These are phyloP conservation scores for Pestalotiopsis sp. DNA, from an alignment of 2,329 filamentous ascomycete species.

Conservation along the genomic window DNA sequence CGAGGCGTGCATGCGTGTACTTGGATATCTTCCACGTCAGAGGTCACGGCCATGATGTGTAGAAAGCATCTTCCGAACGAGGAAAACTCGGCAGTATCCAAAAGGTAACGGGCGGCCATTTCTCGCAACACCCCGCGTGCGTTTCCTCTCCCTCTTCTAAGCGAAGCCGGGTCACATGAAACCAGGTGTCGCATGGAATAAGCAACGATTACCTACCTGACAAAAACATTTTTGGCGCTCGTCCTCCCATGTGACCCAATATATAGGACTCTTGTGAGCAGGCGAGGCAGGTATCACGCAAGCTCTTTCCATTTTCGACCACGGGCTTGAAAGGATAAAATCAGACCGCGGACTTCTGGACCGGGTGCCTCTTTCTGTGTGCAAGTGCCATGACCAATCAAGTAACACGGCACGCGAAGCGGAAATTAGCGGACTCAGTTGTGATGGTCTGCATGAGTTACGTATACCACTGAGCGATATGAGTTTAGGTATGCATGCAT, in stretches of 20 bases:
- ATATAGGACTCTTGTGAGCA: neutral
- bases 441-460: too few relatives aligned
- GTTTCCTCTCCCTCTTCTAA: neutral
- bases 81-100: too few relatives aligned
- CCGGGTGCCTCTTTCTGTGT: too few relatives aligned
- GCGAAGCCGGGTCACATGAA: neutral
- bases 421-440: too few relatives aligned
- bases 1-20: too few relatives aligned
- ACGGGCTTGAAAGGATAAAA: neutral
- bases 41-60: too few relatives aligned
- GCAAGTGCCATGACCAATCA: too few relatives aligned
- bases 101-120: too few relatives aligned
- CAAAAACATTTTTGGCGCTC: neutral
- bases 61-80: too few relatives aligned
- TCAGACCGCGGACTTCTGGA: neutral
- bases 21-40: neutral
- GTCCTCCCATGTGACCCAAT: neutral
- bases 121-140: too few relatives aligned
- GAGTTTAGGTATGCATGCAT: neutral
- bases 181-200: neutral
- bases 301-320: neutral
- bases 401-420: too few relatives aligned
- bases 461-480: neutral
- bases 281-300: neutral
- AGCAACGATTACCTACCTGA: neutral